Evolutionary conservation across 2,329 filamentous ascomycete species (phyloP).

Genomic region (Sporothrix brunneoviolacea): DNA sequence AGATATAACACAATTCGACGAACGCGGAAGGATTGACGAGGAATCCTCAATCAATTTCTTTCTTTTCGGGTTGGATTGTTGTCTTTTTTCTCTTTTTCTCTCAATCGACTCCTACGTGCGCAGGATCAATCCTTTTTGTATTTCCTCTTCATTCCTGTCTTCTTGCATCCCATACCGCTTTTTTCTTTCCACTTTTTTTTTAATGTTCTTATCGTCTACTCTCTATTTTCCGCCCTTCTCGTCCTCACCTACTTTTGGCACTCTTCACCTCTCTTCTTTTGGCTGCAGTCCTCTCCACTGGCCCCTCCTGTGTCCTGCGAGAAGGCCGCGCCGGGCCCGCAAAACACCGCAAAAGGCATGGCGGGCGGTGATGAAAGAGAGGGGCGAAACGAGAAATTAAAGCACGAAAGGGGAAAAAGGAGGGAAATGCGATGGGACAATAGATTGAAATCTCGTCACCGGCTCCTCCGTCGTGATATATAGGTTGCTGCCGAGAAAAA

Average conservation of each 20-base stretch:
- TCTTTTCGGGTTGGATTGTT: neutral
- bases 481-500: too few species aligned
- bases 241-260: slow-evolving; percentile 4
- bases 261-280: neutral
- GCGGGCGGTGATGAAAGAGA: slow-evolving; percentile 5
- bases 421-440: neutral
- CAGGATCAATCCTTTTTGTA: neutral
- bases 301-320: neutral
- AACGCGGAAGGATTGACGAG: slow-evolving; percentile 11
- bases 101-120: neutral
- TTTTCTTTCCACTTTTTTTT: slow-evolving; percentile 5
- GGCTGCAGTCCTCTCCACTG: neutral
- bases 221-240: neutral
- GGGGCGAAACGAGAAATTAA: neutral
- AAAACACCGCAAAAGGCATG: slow-evolving; percentile 12
- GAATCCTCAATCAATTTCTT: neutral
- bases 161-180: slow-evolving; percentile 4
- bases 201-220: neutral
- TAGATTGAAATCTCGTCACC: too few species aligned
- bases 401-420: neutral
- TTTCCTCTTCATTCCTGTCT: neutral
- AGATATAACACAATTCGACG: neutral
- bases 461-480: too few species aligned
- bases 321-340: slow-evolving; percentile 7
- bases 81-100: neutral